phyloP scores from a whole-genome alignment of 164 flowering plant genomes.

The Nymphaea thermarum region DNA sequence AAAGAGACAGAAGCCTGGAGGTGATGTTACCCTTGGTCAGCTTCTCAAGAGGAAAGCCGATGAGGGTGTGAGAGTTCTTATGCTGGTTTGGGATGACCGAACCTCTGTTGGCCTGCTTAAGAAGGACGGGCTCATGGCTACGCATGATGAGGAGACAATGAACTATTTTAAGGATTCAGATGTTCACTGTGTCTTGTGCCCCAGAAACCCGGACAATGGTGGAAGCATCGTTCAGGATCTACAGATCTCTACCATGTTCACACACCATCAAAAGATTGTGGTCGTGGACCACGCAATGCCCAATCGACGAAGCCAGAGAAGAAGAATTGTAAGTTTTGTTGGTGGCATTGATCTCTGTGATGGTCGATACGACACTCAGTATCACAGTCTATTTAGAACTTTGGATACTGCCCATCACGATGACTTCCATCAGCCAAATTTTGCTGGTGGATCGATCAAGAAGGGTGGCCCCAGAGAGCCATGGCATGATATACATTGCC shows the following conservation, averaged over 20 bases:
- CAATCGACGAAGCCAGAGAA: conserved; percentile 14
- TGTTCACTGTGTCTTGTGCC: conserved; percentile 62
- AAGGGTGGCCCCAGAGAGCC: conserved; percentile 85
- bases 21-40: conserved; percentile 54
- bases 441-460: conserved; percentile 31
- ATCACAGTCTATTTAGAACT: conserved; percentile 54
- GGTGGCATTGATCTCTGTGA: conserved; percentile 80
- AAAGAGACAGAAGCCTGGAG: conserved; percentile 40
- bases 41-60: conserved; percentile 61
- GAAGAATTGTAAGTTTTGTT: conserved; percentile 63
- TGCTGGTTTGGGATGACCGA: conserved; percentile 87
- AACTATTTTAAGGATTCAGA: conserved; percentile 33
- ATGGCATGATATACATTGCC: conserved; percentile 77
- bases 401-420: conserved; percentile 41
- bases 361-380: conserved; percentile 66
- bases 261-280: conserved; percentile 61
- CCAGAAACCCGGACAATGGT: conserved; percentile 63
- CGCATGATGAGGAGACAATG: conserved; percentile 69
- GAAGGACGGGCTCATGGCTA: conserved; percentile 65
- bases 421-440: conserved; percentile 75
- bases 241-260: conserved; percentile 36
- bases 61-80: conserved; percentile 65
- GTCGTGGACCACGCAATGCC: conserved; percentile 38
- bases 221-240: conserved; percentile 30
- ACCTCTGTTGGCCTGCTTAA: conserved; percentile 48